Evolutionary conservation across 805 yeast species (phyloP), one percentile per base, ranked within the genome.

Genomic region (Candida dendrica): DNA sequence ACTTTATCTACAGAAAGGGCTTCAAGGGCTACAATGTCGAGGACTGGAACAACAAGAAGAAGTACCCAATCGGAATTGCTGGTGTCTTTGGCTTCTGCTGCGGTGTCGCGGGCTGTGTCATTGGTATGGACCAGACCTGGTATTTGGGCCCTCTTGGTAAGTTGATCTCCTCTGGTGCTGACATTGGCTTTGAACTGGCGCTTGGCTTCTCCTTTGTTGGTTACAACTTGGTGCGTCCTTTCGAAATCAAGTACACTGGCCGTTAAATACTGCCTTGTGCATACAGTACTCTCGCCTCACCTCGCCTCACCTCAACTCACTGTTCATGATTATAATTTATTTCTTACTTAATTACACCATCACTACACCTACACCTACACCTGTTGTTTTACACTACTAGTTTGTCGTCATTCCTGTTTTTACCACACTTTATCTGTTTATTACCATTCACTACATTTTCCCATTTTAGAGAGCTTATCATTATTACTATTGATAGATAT

Each of bases 51-150:
- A 77, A 81, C 51, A 68, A 70, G 56, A 59, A 66, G 24, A 65
- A 72, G 41, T 69, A 83, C 48, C 95, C 95, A 35, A 63, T 81
- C 33, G 96, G 96, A 42, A 52, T 64, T 40, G 95, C 96, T 2
- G 95, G 95, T 48, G 62, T 77, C 15, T 62, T 79, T 50, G 96
- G 85, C 3, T 80, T 89, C 69, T 74, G 85, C 61, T 77, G 82
- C 50, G 96, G 95, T 60, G 82, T 74, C 37, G 90, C 83, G 27
- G 96, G 96, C 62, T 86, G 81, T 32, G 95, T 79, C 10, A 44
- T 86, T 38, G 96, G 97, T 51, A 88, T 90, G 95, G 69, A 72
- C 58, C 95, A 88, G 68, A 74, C 75, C 4, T 90, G 95, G 87
- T 90, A 81, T 69, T 60, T 60, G 15, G 96, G 96, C 54, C 82